Percentiles rank a stretch among this genome's conserved stretches.
Conservation (phyloP, 768 basidiomycete genomes). For the Leucocoprinus leucothites region DNA sequence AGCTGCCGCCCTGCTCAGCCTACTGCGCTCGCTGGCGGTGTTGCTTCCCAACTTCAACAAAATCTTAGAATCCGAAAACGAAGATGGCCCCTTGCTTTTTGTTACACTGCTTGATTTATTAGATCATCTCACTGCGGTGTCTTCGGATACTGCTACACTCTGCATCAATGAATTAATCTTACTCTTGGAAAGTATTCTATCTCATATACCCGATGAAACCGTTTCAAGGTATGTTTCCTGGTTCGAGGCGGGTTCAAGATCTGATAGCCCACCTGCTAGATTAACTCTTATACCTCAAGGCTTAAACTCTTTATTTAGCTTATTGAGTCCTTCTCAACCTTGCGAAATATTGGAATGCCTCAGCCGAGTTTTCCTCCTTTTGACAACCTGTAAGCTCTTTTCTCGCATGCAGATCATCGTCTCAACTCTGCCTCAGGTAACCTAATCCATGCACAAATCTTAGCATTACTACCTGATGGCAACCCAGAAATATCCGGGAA, state of each 20-base stretch:
- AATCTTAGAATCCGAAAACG: constrained; percentile 21
- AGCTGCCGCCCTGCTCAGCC: constrained; percentile 49
- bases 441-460: constrained; percentile 40
- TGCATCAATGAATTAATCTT: constrained; percentile 31
- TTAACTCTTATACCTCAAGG: constrained; percentile 35
- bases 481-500: constrained; percentile 13
- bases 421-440: constrained; percentile 31
- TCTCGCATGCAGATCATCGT: background rate
- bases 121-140: background rate
- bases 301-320: constrained; percentile 37
- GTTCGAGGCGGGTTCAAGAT: background rate
- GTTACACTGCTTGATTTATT: background rate
- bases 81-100: constrained; percentile 32
- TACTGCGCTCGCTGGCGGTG: constrained; percentile 46
- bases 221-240: constrained; percentile 29
- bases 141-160: background rate
- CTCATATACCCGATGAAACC: constrained; percentile 41
- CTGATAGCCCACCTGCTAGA: constrained; percentile 23
- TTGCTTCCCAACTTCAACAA: constrained; percentile 37
- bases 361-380: constrained; percentile 46
- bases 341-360: constrained; percentile 45
- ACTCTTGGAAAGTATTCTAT: constrained; percentile 54
- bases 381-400: constrained; percentile 50
- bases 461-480: constrained; percentile 19
- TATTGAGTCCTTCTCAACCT: constrained; percentile 53